Percentiles rank a stretch among this genome's conserved stretches.
Conservation (phyloP, 495 filamentous ascomycete species). For the Penicillium nucicola region DNA sequence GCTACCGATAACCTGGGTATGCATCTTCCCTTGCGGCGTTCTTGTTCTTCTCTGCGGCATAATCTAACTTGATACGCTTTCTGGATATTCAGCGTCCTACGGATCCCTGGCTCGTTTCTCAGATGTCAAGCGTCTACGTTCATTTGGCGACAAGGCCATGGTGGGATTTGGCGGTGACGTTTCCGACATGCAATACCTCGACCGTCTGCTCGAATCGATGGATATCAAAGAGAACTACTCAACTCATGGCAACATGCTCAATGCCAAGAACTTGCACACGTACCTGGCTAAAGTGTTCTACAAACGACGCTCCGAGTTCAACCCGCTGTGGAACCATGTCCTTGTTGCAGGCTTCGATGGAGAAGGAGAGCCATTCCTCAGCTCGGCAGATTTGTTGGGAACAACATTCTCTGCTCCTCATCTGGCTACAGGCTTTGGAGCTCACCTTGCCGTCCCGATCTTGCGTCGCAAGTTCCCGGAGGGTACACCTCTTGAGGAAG, state of each 20-base stretch:
- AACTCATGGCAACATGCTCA: conserved; percentile 56
- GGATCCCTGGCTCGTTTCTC: conserved; percentile 96
- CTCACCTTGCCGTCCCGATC: conserved; percentile 88
- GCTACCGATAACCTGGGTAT: conserved; percentile 94
- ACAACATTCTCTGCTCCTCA: conserved; percentile 85
- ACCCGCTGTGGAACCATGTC: conserved; percentile 95
- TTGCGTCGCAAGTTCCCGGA: conserved; percentile 78
- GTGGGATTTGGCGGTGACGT: conserved; percentile 92
- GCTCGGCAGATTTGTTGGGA: conserved; percentile 84
- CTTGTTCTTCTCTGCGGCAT: not conserved
- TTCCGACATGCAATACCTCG: conserved; percentile 96
- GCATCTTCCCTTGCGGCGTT: conserved; percentile 1
- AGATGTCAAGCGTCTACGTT: conserved; percentile 83
- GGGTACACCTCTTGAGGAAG: conserved; percentile 64
- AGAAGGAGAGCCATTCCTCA: conserved; percentile 79
- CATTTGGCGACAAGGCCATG: conserved; percentile 69
- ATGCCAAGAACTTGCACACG: conserved; percentile 91
- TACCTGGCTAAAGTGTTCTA: conserved; percentile 95
- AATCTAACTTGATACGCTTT: not conserved
- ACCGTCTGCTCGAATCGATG: conserved; percentile 82
- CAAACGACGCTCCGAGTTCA: conserved; percentile 88
- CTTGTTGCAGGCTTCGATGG: conserved; percentile 86
- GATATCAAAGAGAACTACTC: conserved; percentile 87
- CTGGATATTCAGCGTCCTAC: conserved; percentile 71
- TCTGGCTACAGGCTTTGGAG: conserved; percentile 90